A percentile compares a stretch with the other conserved stretches of the same genome.
These are phyloP conservation scores for Paramarasmius palmivorus DNA, from an alignment of 1,284 basidiomycete species.

Conservation along the genomic window DNA sequence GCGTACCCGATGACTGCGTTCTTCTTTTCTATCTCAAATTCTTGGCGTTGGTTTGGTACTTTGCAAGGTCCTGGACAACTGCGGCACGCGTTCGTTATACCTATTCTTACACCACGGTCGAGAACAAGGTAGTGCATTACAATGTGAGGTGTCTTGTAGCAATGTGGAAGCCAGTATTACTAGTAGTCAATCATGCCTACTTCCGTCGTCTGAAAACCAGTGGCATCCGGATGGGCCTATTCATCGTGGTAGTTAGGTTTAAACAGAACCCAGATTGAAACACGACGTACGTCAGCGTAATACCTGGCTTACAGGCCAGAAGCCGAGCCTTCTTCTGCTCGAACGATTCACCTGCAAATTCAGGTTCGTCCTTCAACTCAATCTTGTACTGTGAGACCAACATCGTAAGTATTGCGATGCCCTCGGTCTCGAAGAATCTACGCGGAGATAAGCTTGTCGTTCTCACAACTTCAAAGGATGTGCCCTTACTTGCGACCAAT, in stretches of 20 bases:
- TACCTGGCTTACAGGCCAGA: constrained; percentile 29
- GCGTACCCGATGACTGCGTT: too few species aligned
- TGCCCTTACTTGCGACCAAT: constrained; percentile 49
- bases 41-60: too few species aligned
- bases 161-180: too few species aligned
- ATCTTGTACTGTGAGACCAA: constrained; percentile 50
- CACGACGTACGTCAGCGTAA: constrained; percentile 42
- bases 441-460: not conserved
- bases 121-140: too few species aligned
- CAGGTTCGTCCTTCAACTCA: constrained; percentile 48
- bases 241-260: too few species aligned
- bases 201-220: constrained; percentile 11
- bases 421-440: constrained; percentile 49
- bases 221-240: constrained; percentile 10
- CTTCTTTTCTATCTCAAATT: too few species aligned
- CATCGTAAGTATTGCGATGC: constrained; percentile 49
- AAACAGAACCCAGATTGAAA: too few species aligned
- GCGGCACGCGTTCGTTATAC: too few species aligned
- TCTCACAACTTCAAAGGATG: constrained; percentile 8
- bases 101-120: too few species aligned
- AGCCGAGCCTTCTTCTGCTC: constrained; percentile 44
- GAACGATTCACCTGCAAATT: constrained; percentile 47
- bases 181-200: too few species aligned
- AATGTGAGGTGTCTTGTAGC: too few species aligned
- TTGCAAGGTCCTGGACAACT: too few species aligned